Evolutionary conservation across 2,329 filamentous ascomycete species (phyloP).

Genomic region (Colletotrichum sp.): DNA sequence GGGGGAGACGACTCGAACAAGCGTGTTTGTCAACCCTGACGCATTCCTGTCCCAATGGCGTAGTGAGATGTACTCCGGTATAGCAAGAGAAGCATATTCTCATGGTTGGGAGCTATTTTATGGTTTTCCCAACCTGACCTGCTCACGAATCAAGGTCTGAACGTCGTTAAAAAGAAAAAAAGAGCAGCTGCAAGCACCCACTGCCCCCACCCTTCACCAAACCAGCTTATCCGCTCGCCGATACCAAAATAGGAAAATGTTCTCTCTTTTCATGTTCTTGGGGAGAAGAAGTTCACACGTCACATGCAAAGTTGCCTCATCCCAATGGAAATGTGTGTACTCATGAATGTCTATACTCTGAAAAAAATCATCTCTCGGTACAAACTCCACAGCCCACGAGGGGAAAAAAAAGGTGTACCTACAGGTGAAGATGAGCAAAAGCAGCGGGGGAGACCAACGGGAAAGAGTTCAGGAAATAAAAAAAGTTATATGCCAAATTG

Average conservation of each 20-base stretch:
- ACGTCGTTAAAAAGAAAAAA: neutral
- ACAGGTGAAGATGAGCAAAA: neutral
- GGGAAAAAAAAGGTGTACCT: neutral
- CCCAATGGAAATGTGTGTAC: neutral
- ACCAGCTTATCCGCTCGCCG: neutral
- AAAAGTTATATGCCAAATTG: slow-evolving; percentile 4
- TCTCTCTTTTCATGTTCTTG: neutral
- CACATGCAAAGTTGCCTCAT: neutral
- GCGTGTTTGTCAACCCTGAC: neutral
- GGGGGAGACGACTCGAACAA: neutral
- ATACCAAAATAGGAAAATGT: neutral
- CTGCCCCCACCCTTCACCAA: neutral
- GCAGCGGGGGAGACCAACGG: neutral
- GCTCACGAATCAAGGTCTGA: neutral
- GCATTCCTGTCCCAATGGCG: neutral
- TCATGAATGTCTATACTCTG: neutral
- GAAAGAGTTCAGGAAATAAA: neutral
- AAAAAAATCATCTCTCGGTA: neutral
- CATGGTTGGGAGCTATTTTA: neutral
- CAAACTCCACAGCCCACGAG: neutral
- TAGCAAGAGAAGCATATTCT: neutral
- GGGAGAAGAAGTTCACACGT: neutral
- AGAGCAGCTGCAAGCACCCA: neutral
- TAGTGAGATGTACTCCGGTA: neutral
- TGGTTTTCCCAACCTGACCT: neutral